Evolutionary conservation across 192 early-diverging fungal species (phyloP), one percentile per base, ranked within the genome.

Genomic region (Entophlyctis luteolus): DNA sequence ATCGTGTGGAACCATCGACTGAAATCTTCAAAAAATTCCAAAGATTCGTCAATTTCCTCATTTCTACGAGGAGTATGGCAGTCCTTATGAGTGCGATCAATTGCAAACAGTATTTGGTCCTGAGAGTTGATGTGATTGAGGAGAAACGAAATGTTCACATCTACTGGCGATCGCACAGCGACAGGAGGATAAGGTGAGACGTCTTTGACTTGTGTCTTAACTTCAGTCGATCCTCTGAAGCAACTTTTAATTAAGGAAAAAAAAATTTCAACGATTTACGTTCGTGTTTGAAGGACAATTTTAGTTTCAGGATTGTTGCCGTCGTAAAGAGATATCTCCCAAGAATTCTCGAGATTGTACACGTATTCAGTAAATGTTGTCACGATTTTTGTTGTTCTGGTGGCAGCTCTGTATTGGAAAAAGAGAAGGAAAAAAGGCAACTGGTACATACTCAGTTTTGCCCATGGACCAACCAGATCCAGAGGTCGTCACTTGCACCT

Each of bases 1-100:
- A 42, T n/a, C 8, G 10, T 42, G 39, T 42, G 10, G n/a, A 8
- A 42, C 39, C 39, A 42, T 8, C 23, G 32, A 3, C 3, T 27
- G 48, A 62, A 28, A 34, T 5, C 38, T 25, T 25, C 2, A 50
- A 46, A 42, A 37, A 31, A 62, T 45, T 47, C 47, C n/a, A 46
- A 20, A 10, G 38, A 49, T 23, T 47, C 34, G 18, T 20, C 37
- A 18, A 57, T 39, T 28, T 70, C 49, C 32, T 35, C 33, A 28
- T 73, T 73, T 34, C 72, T 28, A 16, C 72, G 55, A 6, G 72
- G 72, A 2, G 72, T 73, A 33, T 63, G 58, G 35, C 72, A 73
- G 29, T 73, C 53, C 5, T 22, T 3, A 22, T 73, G 34, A 22
- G 31, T 52, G 14, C 72, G 10, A 58, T 73, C 59, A 52, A 73